Evolutionary conservation across 129 eudicot species (phyloP).

Genomic region (Chrysanthemum makinoi): DNA sequence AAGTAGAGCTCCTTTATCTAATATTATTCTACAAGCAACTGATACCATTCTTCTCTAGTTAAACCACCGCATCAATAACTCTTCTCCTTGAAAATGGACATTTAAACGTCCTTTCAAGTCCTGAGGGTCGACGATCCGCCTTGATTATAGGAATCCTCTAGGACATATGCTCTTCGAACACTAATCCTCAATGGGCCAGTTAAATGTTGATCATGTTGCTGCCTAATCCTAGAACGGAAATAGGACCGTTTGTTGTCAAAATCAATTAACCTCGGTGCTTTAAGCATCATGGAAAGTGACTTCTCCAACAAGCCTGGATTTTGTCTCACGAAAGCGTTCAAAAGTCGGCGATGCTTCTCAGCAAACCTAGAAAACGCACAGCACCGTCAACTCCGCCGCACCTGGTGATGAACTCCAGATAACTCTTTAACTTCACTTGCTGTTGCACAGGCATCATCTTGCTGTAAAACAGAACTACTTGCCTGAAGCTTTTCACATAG

Average conservation of each 20-base stretch:
- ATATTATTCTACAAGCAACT: slow-evolving; percentile 77
- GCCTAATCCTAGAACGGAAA: slow-evolving; percentile 89
- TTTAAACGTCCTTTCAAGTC: slow-evolving; percentile 91
- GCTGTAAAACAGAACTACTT: slow-evolving; percentile 52
- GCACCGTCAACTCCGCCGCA: slow-evolving; percentile 60
- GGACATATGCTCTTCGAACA: slow-evolving; percentile 95
- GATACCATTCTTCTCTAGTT: slow-evolving; percentile 99
- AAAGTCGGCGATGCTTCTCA: slow-evolving; percentile 88
- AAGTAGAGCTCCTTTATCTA: slow-evolving; percentile 97
- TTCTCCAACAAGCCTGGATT: slow-evolving; percentile 90
- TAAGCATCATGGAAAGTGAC: slow-evolving; percentile 93
- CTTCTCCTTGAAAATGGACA: slow-evolving; percentile 99
- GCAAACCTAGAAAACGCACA: slow-evolving; percentile 73
- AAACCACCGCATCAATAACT: slow-evolving; percentile 99
- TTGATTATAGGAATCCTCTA: slow-evolving; percentile 96
- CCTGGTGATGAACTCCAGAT: slow-evolving; percentile 46
- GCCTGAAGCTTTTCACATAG: slow-evolving; percentile 91
- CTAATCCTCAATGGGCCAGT: slow-evolving; percentile 86
- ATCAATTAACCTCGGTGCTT: slow-evolving; percentile 90
- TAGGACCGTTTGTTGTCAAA: slow-evolving; percentile 95
- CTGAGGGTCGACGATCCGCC: slow-evolving; percentile 80
- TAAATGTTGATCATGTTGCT: slow-evolving; percentile 95
- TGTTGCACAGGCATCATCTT: slow-evolving; percentile 67
- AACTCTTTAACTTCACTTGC: slow-evolving; percentile 88
- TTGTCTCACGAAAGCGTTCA: slow-evolving; percentile 95